Base-by-base conservation (phyloP, 176 grass and related monocot species). In the Dendrocalamus sinicus region DNA sequence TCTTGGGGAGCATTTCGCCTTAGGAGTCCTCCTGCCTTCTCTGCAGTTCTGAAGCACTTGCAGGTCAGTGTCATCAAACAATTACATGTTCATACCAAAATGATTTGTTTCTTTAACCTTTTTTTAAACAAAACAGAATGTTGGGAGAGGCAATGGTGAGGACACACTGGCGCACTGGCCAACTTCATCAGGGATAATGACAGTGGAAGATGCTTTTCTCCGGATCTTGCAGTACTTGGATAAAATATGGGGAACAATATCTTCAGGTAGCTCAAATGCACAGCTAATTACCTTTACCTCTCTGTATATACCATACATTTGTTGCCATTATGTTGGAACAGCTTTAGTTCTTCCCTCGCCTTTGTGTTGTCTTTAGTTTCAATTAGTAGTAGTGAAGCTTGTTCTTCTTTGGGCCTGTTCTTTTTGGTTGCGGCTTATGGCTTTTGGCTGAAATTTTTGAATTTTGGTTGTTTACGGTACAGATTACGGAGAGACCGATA, bases 101-200 rank as follows among this genome's bases (percentile, higher is more conserved):
- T 90, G 23, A 50, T 88, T 32, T 40, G 16, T 54, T 62, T 47
- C 12, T 37, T 83, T 84, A 68, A 88, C 46, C 14, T 63, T 24
- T 85, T 86, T 86, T 72, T 71, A 26, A 74, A 83, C 62, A 71
- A 52, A 72, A 80, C 74, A 98, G 95, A 90, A 85, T 89, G 89
- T 98, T 78, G 95, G 93, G 78, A 92, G 87, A 93, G 89, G 92
- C 86, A 98, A 95, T 92, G 95, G 95, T 22, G 91, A 89, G 89
- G 95, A 95, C 72, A 95, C 95, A 15, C 88, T 98, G 81, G 95
- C 93, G 53, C 95, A 95, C 84, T 98, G 95, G 93, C 93, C 95
- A 81, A 89, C 89, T 48, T 95, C 93, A 61, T 78, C 88, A 48
- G 89, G 86, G 73, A 90, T 98, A 75, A 93, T 95, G 79, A 92